These are phyloP conservation scores for Colletotrichum liriopes DNA, from an alignment of 2,329 filamentous ascomycete species.

Conservation along the genomic window DNA sequence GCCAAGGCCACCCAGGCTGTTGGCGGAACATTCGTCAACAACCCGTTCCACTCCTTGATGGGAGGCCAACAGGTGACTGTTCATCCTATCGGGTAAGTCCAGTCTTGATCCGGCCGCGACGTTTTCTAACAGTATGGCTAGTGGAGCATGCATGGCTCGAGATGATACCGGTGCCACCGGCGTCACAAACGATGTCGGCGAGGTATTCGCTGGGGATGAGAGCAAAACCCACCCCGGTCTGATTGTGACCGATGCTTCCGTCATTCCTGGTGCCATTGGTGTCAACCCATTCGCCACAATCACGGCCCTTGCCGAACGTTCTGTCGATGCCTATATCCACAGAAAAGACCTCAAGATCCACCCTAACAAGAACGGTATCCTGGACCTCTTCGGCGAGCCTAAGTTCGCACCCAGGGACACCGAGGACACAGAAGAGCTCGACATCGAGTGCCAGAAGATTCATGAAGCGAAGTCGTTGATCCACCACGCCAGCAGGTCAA, in stretches of 20 bases:
- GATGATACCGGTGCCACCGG: conserved; percentile 72
- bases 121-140: conserved; percentile 46
- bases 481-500: conserved; percentile 58
- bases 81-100: conserved; percentile 72
- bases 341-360: conserved; percentile 61
- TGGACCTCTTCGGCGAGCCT: conserved; percentile 71
- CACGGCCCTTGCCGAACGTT: conserved; percentile 77
- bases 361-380: conserved; percentile 60
- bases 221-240: conserved; percentile 69
- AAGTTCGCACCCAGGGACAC: conserved; percentile 44
- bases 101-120: conserved; percentile 24
- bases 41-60: conserved; percentile 71
- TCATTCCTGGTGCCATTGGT: conserved; percentile 74
- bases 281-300: conserved; percentile 81
- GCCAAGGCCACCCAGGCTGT: conserved; percentile 69
- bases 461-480: conserved; percentile 56
- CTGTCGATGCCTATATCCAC: conserved; percentile 66
- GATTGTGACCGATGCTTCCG: conserved; percentile 73
- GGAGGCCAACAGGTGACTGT: conserved; percentile 74
- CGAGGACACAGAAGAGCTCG: conserved; percentile 45
- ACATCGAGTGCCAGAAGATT: conserved; percentile 57
- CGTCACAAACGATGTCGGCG: conserved; percentile 73
- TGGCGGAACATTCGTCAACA: conserved; percentile 73
- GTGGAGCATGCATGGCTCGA: conserved; percentile 74
- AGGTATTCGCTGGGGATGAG: conserved; percentile 70